phyloP scores from a whole-genome alignment of 306 rosid species.

The Ormosia semicastrata region DNA sequence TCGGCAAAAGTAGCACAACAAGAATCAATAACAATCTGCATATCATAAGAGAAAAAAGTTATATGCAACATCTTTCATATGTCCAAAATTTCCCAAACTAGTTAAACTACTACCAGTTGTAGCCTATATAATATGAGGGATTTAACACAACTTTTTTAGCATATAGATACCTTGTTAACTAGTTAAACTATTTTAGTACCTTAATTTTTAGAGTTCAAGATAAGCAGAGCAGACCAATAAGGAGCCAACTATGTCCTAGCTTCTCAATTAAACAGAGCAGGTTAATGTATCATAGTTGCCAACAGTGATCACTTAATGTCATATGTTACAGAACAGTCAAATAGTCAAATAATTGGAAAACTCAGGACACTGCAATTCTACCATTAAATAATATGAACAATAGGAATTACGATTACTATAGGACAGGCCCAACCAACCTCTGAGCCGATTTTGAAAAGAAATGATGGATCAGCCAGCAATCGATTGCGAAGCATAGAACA shows the following conservation, averaged over 20 bases:
- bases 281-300: neutral
- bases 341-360: neutral
- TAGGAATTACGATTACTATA: neutral
- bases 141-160: neutral
- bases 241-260: neutral
- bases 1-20: conserved; percentile 94
- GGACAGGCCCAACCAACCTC: conserved; percentile 68
- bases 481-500: conserved; percentile 78
- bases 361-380: neutral
- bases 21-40: conserved; percentile 85
- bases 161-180: conserved; percentile 18
- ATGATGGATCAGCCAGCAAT: conserved; percentile 89
- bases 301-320: neutral
- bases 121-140: neutral
- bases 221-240: neutral
- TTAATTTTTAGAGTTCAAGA: neutral
- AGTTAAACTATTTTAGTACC: neutral
- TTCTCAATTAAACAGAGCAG: conserved; percentile 3
- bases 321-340: neutral
- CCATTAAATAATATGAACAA: conserved; percentile 8
- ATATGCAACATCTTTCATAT: neutral
- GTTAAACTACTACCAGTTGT: neutral
- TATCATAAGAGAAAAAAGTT: conserved; percentile 12
- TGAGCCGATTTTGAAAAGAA: conserved; percentile 88
- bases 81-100: neutral